These are phyloP conservation scores for Pseudocercospora crystallina DNA, from an alignment of 2,329 filamentous ascomycete genomes.

Conservation along the genomic window DNA sequence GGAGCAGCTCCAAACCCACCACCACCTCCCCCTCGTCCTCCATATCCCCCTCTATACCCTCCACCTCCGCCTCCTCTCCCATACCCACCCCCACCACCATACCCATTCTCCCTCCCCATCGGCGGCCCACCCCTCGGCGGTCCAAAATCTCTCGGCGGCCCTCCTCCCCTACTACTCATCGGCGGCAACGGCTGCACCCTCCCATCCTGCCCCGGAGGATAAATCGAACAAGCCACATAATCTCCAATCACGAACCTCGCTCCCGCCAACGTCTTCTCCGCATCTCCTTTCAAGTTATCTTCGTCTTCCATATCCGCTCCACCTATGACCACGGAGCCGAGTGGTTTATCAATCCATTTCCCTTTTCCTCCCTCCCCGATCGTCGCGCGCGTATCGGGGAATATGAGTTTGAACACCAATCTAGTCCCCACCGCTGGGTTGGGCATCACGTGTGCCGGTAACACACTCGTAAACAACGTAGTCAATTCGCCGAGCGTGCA, in stretches of 20 bases:
- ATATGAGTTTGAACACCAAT: conserved; percentile 83
- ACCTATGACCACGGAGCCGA: conserved; percentile 79
- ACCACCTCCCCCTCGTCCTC: conserved; percentile 25
- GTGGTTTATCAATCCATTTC: conserved; percentile 73
- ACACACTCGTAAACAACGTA: conserved; percentile 68
- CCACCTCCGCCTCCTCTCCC: conserved; percentile 22
- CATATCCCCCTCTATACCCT: conserved; percentile 27
- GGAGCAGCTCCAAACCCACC: conserved; percentile 29
- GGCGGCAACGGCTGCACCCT: conserved; percentile 65
- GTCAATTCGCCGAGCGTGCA: conserved; percentile 81
- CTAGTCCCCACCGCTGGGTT: conserved; percentile 75
- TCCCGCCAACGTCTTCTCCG: conserved; percentile 72
- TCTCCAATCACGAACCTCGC: conserved; percentile 85
- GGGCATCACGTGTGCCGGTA: conserved; percentile 66
- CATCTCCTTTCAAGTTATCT: conserved; percentile 52
- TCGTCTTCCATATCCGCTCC: conserved; percentile 32
- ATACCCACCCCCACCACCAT: conserved; percentile 25
- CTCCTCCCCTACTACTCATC: conserved; percentile 42
- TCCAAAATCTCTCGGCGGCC: conserved; percentile 31
- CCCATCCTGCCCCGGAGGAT: conserved; percentile 73
- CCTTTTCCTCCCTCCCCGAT: conserved; percentile 47
- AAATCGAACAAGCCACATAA: conserved; percentile 78
- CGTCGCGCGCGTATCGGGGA: conserved; percentile 65
- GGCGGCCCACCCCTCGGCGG: conserved; percentile 40
- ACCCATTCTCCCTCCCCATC: conserved; percentile 28